Base-by-base conservation (phyloP, 2,329 filamentous ascomycete species). In the Pestalotiopsis sp. region DNA sequence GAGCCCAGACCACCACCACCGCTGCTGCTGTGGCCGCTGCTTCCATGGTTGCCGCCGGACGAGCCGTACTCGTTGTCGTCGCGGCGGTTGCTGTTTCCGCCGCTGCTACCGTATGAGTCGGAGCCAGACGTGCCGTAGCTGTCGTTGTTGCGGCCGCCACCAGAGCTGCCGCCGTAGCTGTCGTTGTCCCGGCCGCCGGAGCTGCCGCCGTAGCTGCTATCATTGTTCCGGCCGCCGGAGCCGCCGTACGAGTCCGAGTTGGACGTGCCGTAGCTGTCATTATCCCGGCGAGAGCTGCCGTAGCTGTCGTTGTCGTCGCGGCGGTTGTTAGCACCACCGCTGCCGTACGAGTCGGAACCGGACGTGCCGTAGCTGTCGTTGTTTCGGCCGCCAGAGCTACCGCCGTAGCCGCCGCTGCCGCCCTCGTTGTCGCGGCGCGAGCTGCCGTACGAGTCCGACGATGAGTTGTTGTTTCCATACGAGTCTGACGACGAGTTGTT, bases 31-130 rank as follows among this genome's bases (percentile, higher is more conserved):
- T 64, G 36, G 11, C 36, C 45, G 7, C 20, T 14, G 27, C 27
- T 27, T 27, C 27, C 27, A 4, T 27, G 27, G 4, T 66, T 25
- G 14, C 38, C 57, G 64, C 64, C 23, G 20, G 45, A 25, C 6
- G 64, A 66, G 64, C 64, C 64, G 41, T 65, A 52, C 40, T 65
- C 23, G 23, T 65, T 56, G 23, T 56, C 23, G n/a, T 52, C 23
- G 20, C 40, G n/a, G 41, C 40, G n/a, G 41, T 23, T 56, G 62
- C 40, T 65, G 62, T 14, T 31, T 0, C 27, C 5, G 62, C 62
- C 6, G 62, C 62, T 31, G 38, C 40, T 13, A 5, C 59, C 27
- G 31, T 62, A 62, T 4, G 23, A 36, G 27, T 45, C 38, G n/a
- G 20, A 45, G 25, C 36, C 40, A 2, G 61, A 64, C 12, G 36